Conservation (phyloP, 176 grass and related monocot species). For the Avena eriantha region DNA sequence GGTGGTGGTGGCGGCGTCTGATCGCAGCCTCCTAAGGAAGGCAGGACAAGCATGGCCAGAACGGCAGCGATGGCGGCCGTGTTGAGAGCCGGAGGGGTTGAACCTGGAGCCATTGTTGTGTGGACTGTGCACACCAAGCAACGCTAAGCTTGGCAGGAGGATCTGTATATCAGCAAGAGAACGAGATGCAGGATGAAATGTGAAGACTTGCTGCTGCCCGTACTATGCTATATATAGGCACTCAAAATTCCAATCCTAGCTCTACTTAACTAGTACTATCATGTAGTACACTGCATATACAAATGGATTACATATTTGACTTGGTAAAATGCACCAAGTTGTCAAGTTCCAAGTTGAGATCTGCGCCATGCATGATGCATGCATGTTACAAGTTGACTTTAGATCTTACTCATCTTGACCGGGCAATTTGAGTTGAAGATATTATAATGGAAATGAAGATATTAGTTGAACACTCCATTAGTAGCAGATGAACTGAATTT, state of each 20-base stretch:
- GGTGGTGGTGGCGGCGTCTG: background rate
- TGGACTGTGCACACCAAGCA: background rate
- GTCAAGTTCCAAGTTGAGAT: background rate
- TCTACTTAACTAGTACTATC: background rate
- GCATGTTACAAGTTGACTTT: background rate
- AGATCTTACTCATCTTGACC: background rate
- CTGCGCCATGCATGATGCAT: background rate
- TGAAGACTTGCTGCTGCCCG: background rate
- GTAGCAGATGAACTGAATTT: too few relatives aligned
- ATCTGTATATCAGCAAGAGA: background rate
- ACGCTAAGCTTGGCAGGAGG: background rate
- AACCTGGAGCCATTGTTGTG: background rate
- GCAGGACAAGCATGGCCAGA: background rate
- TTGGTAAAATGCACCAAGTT: background rate
- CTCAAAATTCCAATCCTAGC: background rate
- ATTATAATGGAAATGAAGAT: too few relatives aligned
- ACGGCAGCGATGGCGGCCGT: background rate
- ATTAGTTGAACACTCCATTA: too few relatives aligned
- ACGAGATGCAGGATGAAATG: background rate
- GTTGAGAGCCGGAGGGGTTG: background rate
- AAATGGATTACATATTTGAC: background rate
- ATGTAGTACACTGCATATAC: background rate
- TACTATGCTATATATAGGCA: background rate
- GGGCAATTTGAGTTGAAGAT: too few relatives aligned
- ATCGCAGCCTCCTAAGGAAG: background rate